These are phyloP conservation scores for Leccinum subrobustum DNA, from an alignment of 1,284 basidiomycete species.

Conservation along the genomic window DNA sequence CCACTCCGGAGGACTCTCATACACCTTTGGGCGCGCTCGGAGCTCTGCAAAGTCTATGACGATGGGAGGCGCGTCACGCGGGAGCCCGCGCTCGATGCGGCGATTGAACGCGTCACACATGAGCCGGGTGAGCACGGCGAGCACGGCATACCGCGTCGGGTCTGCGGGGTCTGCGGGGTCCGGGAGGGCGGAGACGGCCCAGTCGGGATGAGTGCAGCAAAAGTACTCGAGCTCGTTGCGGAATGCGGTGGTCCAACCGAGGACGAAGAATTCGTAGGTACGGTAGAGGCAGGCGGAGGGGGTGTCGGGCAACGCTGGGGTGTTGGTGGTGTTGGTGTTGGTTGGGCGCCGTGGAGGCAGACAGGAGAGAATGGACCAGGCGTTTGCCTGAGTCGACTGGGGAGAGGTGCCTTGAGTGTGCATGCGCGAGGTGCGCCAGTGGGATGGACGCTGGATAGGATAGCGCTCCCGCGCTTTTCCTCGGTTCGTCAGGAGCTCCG, in stretches of 20 bases:
- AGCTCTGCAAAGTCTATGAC: constrained; percentile 33
- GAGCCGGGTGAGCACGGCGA: constrained; percentile 32
- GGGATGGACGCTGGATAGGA: constrained; percentile 7
- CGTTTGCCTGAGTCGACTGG: neutral
- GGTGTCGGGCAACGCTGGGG: neutral
- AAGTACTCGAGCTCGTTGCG: constrained; percentile 34
- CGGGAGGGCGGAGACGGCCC: constrained; percentile 28
- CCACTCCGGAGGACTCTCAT: constrained; percentile 32
- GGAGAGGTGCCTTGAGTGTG: neutral
- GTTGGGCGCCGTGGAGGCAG: neutral
- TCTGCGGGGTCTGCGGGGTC: constrained; percentile 25
- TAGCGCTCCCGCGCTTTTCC: constrained; percentile 1
- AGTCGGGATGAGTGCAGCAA: constrained; percentile 20
- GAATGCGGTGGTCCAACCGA: constrained; percentile 21
- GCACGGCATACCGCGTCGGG: constrained; percentile 29
- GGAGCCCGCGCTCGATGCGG: constrained; percentile 33
- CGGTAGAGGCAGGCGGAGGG: constrained; percentile 26
- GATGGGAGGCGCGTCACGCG: constrained; percentile 33
- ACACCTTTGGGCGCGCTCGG: constrained; percentile 30
- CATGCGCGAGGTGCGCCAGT: constrained; percentile 13
- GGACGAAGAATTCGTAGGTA: constrained; percentile 28
- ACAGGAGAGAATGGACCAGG: constrained; percentile 6
- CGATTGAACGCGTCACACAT: constrained; percentile 35
- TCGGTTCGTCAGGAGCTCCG: constrained; percentile 9
- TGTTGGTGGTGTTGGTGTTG: too few relatives aligned